Conservation (phyloP, 2,329 filamentous ascomycete genomes). For the Botryotinia convoluta region DNA sequence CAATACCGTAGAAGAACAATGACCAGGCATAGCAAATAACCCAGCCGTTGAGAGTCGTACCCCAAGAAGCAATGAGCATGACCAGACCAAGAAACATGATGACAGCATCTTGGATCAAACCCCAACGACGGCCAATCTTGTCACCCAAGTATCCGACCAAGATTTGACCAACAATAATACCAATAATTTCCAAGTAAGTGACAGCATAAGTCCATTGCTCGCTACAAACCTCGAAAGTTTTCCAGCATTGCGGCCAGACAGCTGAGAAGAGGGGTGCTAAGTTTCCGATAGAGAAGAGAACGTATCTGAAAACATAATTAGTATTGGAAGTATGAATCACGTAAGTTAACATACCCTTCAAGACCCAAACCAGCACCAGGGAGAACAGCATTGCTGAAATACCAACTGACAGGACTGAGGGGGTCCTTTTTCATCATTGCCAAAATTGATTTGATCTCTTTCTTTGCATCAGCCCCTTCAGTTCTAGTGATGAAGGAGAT, state of each 20-base stretch:
- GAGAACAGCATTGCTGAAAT: constrained; percentile 86
- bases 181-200: constrained; percentile 87
- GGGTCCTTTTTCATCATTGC: constrained; percentile 84
- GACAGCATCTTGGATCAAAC: constrained; percentile 88
- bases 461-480: constrained; percentile 65
- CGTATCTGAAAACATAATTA: constrained; percentile 59
- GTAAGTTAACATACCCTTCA: constrained; percentile 59
- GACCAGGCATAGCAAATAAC: constrained; percentile 96
- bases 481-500: constrained; percentile 72
- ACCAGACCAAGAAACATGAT: constrained; percentile 94
- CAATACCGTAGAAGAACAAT: constrained; percentile 83
- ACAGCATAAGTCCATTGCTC: constrained; percentile 79
- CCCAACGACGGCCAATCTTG: constrained; percentile 85
- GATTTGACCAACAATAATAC: constrained; percentile 93
- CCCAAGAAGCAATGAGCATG: constrained; percentile 92
- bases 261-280: constrained; percentile 76
- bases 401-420: constrained; percentile 78
- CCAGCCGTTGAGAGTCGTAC: constrained; percentile 83
- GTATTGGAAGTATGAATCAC: neutral
- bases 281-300: constrained; percentile 95
- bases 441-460: constrained; percentile 67
- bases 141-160: constrained; percentile 78
- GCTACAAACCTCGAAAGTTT: constrained; percentile 61
- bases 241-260: constrained; percentile 79
- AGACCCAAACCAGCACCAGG: constrained; percentile 89